Evolutionary conservation across 441 rosid genomes (phyloP), one percentile per base, ranked within the genome.

Genomic region (Arabidopsis hybrid): DNA sequence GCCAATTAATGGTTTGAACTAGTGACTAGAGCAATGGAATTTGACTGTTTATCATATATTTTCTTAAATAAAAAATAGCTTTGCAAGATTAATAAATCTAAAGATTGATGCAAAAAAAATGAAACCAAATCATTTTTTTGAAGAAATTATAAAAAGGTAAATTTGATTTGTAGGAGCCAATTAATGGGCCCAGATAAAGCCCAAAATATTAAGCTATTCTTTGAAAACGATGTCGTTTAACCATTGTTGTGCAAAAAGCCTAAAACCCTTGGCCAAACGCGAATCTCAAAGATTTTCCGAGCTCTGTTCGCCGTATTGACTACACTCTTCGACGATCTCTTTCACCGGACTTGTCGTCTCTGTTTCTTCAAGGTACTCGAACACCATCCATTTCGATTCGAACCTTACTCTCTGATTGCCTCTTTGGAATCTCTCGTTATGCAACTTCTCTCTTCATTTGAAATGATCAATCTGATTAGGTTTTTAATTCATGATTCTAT

Each of bases 241-340:
- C 2, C 2, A 17, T 3, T 12, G 5, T 46, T 29, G 34, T 36
- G 52, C 42, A 16, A 16, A 8, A 6, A 46, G 47, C 35, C 59
- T 50, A 67, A 67, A 75, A 52, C 79, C 79, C 59, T 75, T 3
- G 1, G 14, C 13, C 35, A 9, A 42, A 43, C 26, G 2, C 4
- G 26, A 65, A 46, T 53, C 34, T 56, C 56, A 56, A 43, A 43
- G 65, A 34, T 57, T 56, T 49, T 31, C 78, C 61, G 78, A 66
- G 29, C 73, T 32, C 40, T 39, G 8, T 74, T 42, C 52, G 74
- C 69, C 69, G 74, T 43, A 62, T 51, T 58, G 47, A 46, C 3
- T 59, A 46, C 18, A 47, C 34, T 45, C 49, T 8, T 53, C 56
- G 74, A 51, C 69, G 60, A 69, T 0, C 29, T 17, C 65, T 38